Base-by-base conservation (phyloP, 2,329 filamentous ascomycete genomes). In the Nigrospora sphaerica region DNA sequence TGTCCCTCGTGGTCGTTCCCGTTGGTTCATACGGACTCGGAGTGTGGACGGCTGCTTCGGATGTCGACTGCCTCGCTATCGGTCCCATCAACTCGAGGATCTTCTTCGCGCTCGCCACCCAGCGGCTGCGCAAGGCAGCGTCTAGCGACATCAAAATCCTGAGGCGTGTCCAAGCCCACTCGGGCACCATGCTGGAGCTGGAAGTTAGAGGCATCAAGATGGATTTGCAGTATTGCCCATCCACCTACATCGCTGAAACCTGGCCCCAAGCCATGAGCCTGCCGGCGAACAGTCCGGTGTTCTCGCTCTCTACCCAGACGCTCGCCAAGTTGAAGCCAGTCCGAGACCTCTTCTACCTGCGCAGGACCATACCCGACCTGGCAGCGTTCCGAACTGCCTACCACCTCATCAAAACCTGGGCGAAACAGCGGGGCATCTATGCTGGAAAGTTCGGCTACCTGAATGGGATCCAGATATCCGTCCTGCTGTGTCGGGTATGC, bases 1-100 rank as follows among this genome's bases (percentile, higher is more conserved):
- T 63, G 13, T 58, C 71, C 1, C 64, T 84, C 34, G 64, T 81
- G 1, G 56, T 86, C 9, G 69, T 79, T 6, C 72, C 81, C 0
- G 79, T 85, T n/a, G 83, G 83, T 1, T 86, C 83, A 1, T 85
- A 81, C 54, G 78, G 76, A 3, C 64, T 86, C 3, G 77, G 75
- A 11, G 75, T 82, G 3, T 85, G 81, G 79, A 79, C 76, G 2
- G 55, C 66, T 2, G 59, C 70, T 0, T 86, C 81, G 1, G 80
- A 85, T 53, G 71, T 87, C 7, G 81, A 87, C 61, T 81, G 80
- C 54, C 69, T 86, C 6, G 84, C 75, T 52, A 77, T 86, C 50
- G 80, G 82, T 2, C 71, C 75, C 18, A 78, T 83, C 47, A 80
- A 79, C 55, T 65, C 79, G 1, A 72, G 69, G 48, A 78, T 73